Percentiles rank a stretch among this genome's conserved stretches.
Conservation (phyloP, 768 basidiomycete species). For the Coprinopsis marcescibilis region DNA sequence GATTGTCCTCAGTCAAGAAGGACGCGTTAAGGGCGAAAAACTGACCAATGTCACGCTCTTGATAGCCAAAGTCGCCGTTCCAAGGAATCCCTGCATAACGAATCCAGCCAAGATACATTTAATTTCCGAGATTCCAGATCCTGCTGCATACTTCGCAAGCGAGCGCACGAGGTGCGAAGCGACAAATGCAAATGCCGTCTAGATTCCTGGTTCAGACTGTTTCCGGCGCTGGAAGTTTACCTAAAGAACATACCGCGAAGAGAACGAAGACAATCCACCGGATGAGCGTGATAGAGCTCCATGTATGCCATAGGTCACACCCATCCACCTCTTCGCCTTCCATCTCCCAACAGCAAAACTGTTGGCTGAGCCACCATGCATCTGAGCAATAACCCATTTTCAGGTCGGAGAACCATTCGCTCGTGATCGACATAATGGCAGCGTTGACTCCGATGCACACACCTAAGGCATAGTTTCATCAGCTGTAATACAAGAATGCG, state of each 20-base stretch:
- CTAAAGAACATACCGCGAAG: conserved; percentile 69
- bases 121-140: conserved; percentile 98
- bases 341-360: conserved; percentile 98
- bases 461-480: conserved; percentile 39
- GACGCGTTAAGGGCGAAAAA: conserved; percentile 8
- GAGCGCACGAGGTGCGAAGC: conserved; percentile 86
- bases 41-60: conserved; percentile 91
- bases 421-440: conserved; percentile 92
- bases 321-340: conserved; percentile 71
- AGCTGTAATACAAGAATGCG: neutral
- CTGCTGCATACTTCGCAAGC: conserved; percentile 92
- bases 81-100: conserved; percentile 93
- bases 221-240: conserved; percentile 4
- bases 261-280: conserved; percentile 83
- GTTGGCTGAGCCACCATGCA: conserved; percentile 98
- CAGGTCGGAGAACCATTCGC: conserved; percentile 95
- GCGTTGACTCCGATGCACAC: conserved; percentile 89
- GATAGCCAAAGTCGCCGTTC: conserved; percentile 84
- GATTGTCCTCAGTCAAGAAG: conserved; percentile 9
- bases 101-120: conserved; percentile 98
- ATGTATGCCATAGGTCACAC: conserved; percentile 89
- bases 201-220: conserved; percentile 13
- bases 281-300: conserved; percentile 68
- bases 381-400: conserved; percentile 96
- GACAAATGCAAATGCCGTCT: conserved; percentile 80